phyloP scores from a whole-genome alignment of 2,329 filamentous ascomycete species.

The Nemania serpens region DNA sequence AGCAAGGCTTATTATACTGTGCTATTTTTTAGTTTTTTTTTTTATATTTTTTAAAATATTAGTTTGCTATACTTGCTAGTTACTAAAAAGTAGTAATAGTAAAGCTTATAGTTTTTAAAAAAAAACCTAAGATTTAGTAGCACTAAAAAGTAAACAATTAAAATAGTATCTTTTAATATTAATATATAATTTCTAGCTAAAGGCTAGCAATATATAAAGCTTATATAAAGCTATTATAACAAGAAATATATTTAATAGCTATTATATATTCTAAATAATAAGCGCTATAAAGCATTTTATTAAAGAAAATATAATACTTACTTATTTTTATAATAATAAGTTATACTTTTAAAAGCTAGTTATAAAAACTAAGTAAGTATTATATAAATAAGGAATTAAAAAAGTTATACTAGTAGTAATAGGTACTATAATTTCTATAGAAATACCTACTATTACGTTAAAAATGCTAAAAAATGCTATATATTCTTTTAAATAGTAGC shows the following conservation, averaged over 20 bases:
- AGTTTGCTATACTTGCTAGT: conserved; percentile 19
- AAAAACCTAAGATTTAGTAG: conserved; percentile 17
- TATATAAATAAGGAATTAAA: background rate
- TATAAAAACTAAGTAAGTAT: conserved; percentile 8
- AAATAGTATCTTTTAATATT: conserved; percentile 23
- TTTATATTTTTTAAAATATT: conserved; percentile 27
- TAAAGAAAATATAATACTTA: background rate
- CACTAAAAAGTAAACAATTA: conserved; percentile 4
- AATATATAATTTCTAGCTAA: conserved; percentile 24
- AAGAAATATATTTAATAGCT: background rate
- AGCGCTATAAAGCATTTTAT: background rate
- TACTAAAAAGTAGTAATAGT: background rate
- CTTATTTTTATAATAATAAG: conserved; percentile 22
- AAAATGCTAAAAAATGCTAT: too few relatives aligned
- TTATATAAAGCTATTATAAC: background rate
- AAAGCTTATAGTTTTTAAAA: conserved; percentile 14
- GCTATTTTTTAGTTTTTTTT: conserved; percentile 28
- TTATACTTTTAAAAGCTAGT: conserved; percentile 21
- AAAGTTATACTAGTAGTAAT: background rate
- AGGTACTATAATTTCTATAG: background rate
- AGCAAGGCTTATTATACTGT: conserved; percentile 11
- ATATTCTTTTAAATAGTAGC: too few relatives aligned
- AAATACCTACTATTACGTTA: too few relatives aligned
- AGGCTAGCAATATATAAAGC: conserved; percentile 13
- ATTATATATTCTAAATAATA: background rate